Evolutionary conservation across 371 early-diverging fungal genomes (phyloP), one percentile per base, ranked within the genome.

Genomic region (Mortierella sp.): DNA sequence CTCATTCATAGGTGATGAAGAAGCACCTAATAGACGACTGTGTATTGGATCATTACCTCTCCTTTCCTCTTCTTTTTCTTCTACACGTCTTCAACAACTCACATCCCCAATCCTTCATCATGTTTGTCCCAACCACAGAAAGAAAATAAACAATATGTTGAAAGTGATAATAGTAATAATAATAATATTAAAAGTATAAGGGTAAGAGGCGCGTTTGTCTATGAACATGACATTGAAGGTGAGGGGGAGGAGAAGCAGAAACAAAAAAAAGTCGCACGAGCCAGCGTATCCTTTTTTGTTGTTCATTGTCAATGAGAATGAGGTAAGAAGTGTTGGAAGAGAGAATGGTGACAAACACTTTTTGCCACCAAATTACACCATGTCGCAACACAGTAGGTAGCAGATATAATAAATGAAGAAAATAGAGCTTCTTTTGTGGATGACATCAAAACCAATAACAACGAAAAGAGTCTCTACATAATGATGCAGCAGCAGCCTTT

Each of bases 401-500:
- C 38, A 31, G 21, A 7, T 34, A 58, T 13, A 28, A 26, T 52
- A 54, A 19, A 73, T 7, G 38, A 68, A 52, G 31, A 50, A 65
- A 44, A 8, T 9, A n/a, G 42, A n/a, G 24, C 55, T 24, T 57
- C 58, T 57, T 57, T 38, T 38, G 42, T 38, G 42, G 5, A 38
- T 38, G 42, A 38, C 42, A 38, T 38, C 5, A 38, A 38, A 38
- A 38, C 42, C 42, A 38, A 38, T 38, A 38, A 38, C 1, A 38
- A 38, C 1, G 42, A 38, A 38, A 24, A 55, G 13, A 57, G 50
- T 52, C 52, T 58, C 78, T 89, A 90, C 90, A 90, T 87, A 31
- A 90, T 72, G 34, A 88, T 77, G 83, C 90, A 90, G 82, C 90
- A 89, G 86, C 90, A 89, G 47, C 90, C 85, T 70, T 86, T 87